Percentiles rank a stretch among this genome's conserved stretches.
These are phyloP conservation scores for Dendrocalamus sinicus DNA, from an alignment of 176 grass and related monocot species.

Conservation along the genomic window DNA sequence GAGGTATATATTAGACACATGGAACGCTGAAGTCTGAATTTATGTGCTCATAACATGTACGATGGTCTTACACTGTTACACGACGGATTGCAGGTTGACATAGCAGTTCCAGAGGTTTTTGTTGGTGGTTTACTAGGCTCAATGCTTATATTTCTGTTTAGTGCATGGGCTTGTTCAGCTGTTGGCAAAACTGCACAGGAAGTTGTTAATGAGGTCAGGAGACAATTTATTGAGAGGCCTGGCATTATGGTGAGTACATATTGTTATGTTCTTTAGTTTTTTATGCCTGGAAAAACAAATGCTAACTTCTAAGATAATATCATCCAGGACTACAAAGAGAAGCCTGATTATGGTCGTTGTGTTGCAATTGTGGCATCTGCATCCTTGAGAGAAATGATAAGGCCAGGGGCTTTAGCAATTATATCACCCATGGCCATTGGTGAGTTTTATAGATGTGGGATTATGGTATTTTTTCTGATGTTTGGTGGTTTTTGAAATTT, in stretches of 20 bases:
- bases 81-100: constrained; percentile 81
- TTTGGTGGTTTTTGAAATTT: constrained; percentile 21
- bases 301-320: constrained; percentile 36
- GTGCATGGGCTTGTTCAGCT: constrained; percentile 98
- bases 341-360: constrained; percentile 96
- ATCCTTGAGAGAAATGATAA: constrained; percentile 97
- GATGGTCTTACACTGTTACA: not conserved
- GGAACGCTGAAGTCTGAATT: constrained; percentile 30
- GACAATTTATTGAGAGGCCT: constrained; percentile 98
- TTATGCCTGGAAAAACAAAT: constrained; percentile 21
- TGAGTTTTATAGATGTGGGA: constrained; percentile 50
- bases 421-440: constrained; percentile 88
- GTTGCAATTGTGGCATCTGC: constrained; percentile 99
- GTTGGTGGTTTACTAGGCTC: constrained; percentile 94
- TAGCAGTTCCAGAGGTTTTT: constrained; percentile 95
- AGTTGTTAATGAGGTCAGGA: constrained; percentile 98
- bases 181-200: constrained; percentile 99
- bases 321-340: constrained; percentile 88
- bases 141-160: constrained; percentile 99
- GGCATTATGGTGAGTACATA: constrained; percentile 90
- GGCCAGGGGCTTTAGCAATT: constrained; percentile 90
- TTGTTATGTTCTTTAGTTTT: not conserved
- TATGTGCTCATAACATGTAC: constrained; percentile 29
- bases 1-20: constrained; percentile 61
- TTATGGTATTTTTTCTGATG: not conserved